Base-by-base conservation (phyloP, 441 rosid genomes). In the Omphalea diandra region DNA sequence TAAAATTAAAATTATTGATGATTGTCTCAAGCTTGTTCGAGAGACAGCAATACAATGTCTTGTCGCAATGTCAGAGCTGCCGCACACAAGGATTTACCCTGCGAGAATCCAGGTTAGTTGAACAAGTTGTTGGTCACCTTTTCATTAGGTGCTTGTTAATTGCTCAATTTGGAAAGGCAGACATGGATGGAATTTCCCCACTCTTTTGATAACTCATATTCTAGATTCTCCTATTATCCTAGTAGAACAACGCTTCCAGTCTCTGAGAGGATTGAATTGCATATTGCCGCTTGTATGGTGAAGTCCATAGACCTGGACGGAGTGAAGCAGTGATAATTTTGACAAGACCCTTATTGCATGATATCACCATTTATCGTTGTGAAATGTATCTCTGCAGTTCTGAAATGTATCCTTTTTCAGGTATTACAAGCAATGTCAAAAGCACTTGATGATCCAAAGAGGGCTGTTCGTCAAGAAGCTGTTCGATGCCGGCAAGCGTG, bases 31-130 rank as follows among this genome's bases (percentile, higher is more conserved):
- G 98, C 82, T 85, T 77, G 88, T 89, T 57, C 88, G 98, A 58
- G 96, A 94, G 82, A 92, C 98, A 2, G 90, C 94, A 36, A 77
- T 94, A 69, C 96, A 90, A 70, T 90, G 98, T 82, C 94, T 92
- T 36, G 75, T 75, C 71, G 89, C 94, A 4, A 68, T 89, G 80
- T 81, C 90, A 49, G 82, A 74, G 76, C 84, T 94, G 79, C 91
- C 98, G n/a, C 83, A 85, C 64, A 52, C 87, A 20, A 88, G 91
- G 75, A 81, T 89, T 44, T 94, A 88, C 80, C 94, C 91, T 63
- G 68, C 86, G 83, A 83, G 90, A 82, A 74, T 71, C 50, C 79
- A 88, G 97, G 99, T 90, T 67, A 70, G 87, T 76, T 66, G 29
- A 75, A 46, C 61, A 6, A 15, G 1, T 29, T 27, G 53, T 62